Evolutionary conservation across 2,329 filamentous ascomycete genomes (phyloP).

Genomic region (Fusarium sp.): DNA sequence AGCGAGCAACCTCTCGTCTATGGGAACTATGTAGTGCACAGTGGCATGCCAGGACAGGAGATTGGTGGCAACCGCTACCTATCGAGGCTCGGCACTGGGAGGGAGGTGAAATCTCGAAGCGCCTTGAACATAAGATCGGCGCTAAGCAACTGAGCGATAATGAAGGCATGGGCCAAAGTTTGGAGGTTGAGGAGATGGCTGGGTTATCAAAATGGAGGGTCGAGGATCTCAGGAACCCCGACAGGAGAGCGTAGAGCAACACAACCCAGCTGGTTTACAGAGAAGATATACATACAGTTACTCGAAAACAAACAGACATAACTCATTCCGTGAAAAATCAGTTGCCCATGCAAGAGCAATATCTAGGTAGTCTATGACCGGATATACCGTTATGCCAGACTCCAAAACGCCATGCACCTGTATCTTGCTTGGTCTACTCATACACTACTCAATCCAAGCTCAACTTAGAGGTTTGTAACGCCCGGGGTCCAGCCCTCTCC

Average conservation of each 20-base stretch:
- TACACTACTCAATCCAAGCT: constrained; percentile 46
- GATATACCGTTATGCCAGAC: constrained; percentile 38
- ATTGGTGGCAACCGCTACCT: constrained; percentile 78
- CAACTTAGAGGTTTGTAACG: constrained; percentile 61
- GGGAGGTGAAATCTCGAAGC: constrained; percentile 43
- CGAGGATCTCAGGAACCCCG: constrained; percentile 43
- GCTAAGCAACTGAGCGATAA: constrained; percentile 10
- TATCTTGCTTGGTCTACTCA: constrained; percentile 29
- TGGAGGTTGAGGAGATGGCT: constrained; percentile 49
- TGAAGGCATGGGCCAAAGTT: constrained; percentile 47
- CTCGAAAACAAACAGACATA: constrained; percentile 1
- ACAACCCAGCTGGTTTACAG: not conserved
- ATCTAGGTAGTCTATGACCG: constrained; percentile 34
- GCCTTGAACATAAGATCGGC: constrained; percentile 11
- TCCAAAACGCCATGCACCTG: constrained; percentile 42
- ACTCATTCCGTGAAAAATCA: constrained; percentile 15
- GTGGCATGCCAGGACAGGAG: constrained; percentile 72
- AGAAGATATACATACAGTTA: not conserved
- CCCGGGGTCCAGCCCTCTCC: constrained; percentile 86
- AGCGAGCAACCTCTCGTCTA: constrained; percentile 76
- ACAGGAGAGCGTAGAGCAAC: constrained; percentile 19
- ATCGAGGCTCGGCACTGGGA: constrained; percentile 74
- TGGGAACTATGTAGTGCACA: constrained; percentile 81
- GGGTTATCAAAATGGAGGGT: constrained; percentile 51
- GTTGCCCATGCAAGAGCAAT: constrained; percentile 17